Percentiles rank a stretch among this genome's conserved stretches.
Conservation (phyloP, 805 yeast genomes). For the Spathaspora arborariae region DNA sequence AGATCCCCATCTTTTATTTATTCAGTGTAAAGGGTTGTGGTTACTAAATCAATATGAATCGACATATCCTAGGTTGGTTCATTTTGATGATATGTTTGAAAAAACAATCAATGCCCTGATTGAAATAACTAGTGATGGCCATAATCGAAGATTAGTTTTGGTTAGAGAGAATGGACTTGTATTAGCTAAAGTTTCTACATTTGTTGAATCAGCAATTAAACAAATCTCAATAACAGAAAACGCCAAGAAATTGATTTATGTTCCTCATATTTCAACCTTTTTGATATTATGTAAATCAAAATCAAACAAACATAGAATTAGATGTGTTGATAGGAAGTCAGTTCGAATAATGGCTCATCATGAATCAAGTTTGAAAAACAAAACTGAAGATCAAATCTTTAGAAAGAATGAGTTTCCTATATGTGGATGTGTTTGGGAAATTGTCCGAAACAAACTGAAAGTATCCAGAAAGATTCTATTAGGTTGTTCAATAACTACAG, state of each 20-base stretch:
- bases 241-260: conserved; percentile 28
- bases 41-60: conserved; percentile 25
- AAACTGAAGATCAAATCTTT: conserved; percentile 15
- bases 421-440: conserved; percentile 32
- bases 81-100: conserved; percentile 34
- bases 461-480: conserved; percentile 33
- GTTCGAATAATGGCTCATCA: conserved; percentile 19
- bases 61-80: conserved; percentile 24
- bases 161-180: conserved; percentile 37
- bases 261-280: conserved; percentile 26
- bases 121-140: background rate
- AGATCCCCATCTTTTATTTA: conserved; percentile 20
- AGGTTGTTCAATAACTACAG: conserved; percentile 18
- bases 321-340: conserved; percentile 31
- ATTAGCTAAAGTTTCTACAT: conserved; percentile 21
- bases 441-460: conserved; percentile 23
- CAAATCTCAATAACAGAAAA: conserved; percentile 30
- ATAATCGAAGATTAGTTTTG: conserved; percentile 3
- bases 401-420: conserved; percentile 27
- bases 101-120: conserved; percentile 16
- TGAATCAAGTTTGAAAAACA: conserved; percentile 17
- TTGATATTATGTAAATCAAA: conserved; percentile 29
- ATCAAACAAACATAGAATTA: conserved; percentile 20
- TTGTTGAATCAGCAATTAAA: conserved; percentile 20
- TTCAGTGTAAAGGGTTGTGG: conserved; percentile 28